Conservation (phyloP, 352 stramenopile genomes). For the Phytophthora sojae region DNA sequence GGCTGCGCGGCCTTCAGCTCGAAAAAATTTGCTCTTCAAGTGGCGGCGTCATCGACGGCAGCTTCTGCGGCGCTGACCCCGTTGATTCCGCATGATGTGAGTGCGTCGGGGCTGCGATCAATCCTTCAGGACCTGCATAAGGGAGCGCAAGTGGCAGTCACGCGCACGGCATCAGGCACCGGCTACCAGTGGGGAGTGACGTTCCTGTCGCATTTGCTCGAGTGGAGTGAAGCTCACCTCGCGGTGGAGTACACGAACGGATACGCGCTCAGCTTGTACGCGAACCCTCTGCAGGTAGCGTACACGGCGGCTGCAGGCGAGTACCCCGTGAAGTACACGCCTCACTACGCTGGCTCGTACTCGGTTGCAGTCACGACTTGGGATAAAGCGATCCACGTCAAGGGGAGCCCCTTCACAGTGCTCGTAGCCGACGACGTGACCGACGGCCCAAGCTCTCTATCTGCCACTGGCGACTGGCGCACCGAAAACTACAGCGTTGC, state of each 20-base stretch:
- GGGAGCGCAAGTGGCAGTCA: slow-evolving; percentile 54
- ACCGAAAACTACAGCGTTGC: slow-evolving; percentile 60
- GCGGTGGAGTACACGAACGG: slow-evolving; percentile 74
- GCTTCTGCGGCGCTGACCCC: slow-evolving; percentile 58
- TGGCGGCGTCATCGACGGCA: slow-evolving; percentile 24
- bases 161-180: slow-evolving; percentile 31
- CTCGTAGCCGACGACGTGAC: slow-evolving; percentile 75
- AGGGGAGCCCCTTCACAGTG: slow-evolving; percentile 91
- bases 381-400: slow-evolving; percentile 77
- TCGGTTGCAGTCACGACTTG: slow-evolving; percentile 85
- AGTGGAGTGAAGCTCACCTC: slow-evolving; percentile 74
- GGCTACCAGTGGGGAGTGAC: slow-evolving; percentile 92
- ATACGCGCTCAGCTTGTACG: slow-evolving; percentile 50
- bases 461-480: slow-evolving; percentile 75
- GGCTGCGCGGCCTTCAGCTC: slow-evolving; percentile 60
- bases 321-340: slow-evolving; percentile 94
- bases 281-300: slow-evolving; percentile 52
- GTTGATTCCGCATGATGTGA: slow-evolving; percentile 69
- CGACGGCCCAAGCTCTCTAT: slow-evolving; percentile 78
- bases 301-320: slow-evolving; percentile 68
- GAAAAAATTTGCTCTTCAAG: slow-evolving; percentile 53
- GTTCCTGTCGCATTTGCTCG: slow-evolving; percentile 90
- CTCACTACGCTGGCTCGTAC: slow-evolving; percentile 91
- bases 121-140: slow-evolving; percentile 69
- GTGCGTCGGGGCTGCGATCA: slow-evolving; percentile 59